Percentiles rank a stretch among this genome's conserved stretches.
Evolutionary conservation across 768 basidiomycete species (phyloP).

Genomic region (Gautieria morchelliformis): DNA sequence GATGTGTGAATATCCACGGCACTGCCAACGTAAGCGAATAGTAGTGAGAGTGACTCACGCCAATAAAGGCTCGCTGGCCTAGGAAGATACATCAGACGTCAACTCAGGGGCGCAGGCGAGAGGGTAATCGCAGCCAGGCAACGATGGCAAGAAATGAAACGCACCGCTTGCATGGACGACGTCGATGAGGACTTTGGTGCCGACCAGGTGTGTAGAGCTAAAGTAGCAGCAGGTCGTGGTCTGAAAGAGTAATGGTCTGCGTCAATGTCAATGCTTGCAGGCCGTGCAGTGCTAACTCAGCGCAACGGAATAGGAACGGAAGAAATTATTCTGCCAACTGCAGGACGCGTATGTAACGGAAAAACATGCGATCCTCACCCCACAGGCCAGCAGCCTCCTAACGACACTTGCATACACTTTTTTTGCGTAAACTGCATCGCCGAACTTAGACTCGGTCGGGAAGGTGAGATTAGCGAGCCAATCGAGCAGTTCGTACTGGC

Average conservation of each 20-base stretch:
- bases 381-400: constrained; percentile 55
- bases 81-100: neutral
- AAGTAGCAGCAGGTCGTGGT: constrained; percentile 95
- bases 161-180: constrained; percentile 53
- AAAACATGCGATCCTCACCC: constrained; percentile 43
- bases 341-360: neutral
- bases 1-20: neutral
- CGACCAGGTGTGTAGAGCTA: constrained; percentile 69
- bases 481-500: constrained; percentile 77
- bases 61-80: neutral
- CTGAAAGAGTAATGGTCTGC: constrained; percentile 29
- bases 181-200: constrained; percentile 75
- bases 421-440: constrained; percentile 58
- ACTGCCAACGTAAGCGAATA: neutral
- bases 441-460: constrained; percentile 74
- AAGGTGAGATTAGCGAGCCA: constrained; percentile 85
- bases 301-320: too few relatives aligned
- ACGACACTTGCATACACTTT: constrained; percentile 65
- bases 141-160: constrained; percentile 8
- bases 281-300: too few relatives aligned
- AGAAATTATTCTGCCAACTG: neutral
- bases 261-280: too few relatives aligned
- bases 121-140: constrained; percentile 17
- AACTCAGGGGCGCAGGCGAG: neutral
- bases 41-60: neutral